Base-by-base conservation (phyloP, 2,329 filamentous ascomycete species). In the Fusarium pininemorale region DNA sequence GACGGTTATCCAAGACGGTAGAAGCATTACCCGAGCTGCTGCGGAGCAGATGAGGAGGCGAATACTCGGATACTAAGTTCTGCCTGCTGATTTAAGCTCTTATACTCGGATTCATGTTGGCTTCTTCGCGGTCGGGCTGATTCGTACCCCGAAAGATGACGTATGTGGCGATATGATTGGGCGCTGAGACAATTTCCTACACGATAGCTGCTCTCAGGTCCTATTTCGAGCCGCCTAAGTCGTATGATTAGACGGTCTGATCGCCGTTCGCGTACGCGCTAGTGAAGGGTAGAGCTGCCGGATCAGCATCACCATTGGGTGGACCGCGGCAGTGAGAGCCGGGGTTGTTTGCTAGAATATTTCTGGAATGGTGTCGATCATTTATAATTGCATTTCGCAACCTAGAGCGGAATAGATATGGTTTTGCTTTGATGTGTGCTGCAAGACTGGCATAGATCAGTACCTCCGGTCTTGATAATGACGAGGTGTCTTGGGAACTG, bases 1-100 rank as follows among this genome's bases (percentile, higher is more conserved):
- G 32, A 35, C 24, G 2, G 4, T 3, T 3, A 18, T 7, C n/a
- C 5, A 8, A 32, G 10, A 14, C 2, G 15, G 22, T 4, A 24
- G 28, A 30, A 51, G 5, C 10, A 22, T 50, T 24, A 24, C 35
- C 32, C 32, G 32, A 35, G 32, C 32, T 35, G 32, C 32, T 15
- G 3, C 28, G 15, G 9, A 18, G 5, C 47, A 22, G 15, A 20
- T 50, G 22, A 32, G 15, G 18, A 47, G 20, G 9, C 24, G 45
- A 48, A 28, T 32, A 18, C 22, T 16, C 39, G 39, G 32, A 26
- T 22, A 37, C 9, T 35, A 26, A 12, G 18, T 18, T 37, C 35
- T 37, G 7, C 6, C 16, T 37, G 15, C 16, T 37, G 35, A 37
- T 18, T 18, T 28, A 37, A 37, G 35, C 4, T 37, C 35, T 18